Evolutionary conservation across 495 filamentous ascomycete genomes (phyloP).

Genomic region (Parmelia sp.): DNA sequence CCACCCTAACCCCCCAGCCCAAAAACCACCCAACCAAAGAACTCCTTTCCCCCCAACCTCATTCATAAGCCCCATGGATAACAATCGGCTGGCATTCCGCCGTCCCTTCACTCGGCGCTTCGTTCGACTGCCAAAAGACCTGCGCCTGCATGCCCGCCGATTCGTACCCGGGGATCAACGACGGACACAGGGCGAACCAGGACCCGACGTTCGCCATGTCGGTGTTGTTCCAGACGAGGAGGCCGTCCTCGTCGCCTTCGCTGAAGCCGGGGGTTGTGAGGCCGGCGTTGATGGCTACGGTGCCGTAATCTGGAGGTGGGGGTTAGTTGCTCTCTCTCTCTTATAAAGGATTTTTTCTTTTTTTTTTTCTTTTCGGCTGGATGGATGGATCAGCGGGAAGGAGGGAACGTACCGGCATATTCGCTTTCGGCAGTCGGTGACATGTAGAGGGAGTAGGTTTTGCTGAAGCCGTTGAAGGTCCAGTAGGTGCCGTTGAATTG

Average conservation of each 20-base stretch:
- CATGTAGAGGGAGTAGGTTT: background rate
- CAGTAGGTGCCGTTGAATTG: background rate
- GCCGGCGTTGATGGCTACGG: background rate
- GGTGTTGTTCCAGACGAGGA: slow-evolving; percentile 1
- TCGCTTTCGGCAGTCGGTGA: background rate
- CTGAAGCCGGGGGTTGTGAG: background rate
- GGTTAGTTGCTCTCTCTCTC: too few relatives aligned
- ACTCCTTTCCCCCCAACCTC: too few relatives aligned
- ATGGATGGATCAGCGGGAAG: too few relatives aligned
- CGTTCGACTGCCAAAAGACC: slow-evolving; percentile 2
- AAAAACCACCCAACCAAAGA: too few relatives aligned
- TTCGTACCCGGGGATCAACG: background rate
- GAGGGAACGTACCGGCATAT: background rate
- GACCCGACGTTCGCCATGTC: background rate
- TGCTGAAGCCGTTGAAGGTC: background rate
- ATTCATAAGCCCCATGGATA: background rate
- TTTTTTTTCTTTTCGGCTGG: background rate
- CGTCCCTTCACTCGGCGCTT: background rate
- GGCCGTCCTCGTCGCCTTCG: background rate
- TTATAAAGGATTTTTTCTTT: too few relatives aligned
- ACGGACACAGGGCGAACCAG: background rate
- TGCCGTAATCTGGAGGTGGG: background rate
- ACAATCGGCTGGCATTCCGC: background rate
- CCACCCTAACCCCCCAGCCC: too few relatives aligned
- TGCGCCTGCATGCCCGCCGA: background rate